Evolutionary conservation across 805 yeast species (phyloP).

Genomic region (Suhomyces xylopsoci): DNA sequence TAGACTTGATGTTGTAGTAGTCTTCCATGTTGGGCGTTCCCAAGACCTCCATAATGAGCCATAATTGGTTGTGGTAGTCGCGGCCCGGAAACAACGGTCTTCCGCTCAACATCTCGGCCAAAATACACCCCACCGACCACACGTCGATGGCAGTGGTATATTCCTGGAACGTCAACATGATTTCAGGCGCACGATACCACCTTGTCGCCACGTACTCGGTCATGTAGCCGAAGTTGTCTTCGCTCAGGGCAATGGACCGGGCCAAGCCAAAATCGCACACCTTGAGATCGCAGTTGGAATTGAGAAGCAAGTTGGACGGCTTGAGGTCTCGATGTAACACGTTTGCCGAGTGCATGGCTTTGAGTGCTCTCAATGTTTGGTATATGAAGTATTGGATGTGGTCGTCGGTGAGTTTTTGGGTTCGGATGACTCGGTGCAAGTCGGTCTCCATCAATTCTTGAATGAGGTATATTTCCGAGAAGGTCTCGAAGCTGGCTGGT

Average conservation of each 20-base stretch:
- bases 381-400: constrained; percentile 92
- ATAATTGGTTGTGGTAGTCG: constrained; percentile 88
- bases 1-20: constrained; percentile 68
- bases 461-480: constrained; percentile 83
- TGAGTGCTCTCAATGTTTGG: constrained; percentile 86
- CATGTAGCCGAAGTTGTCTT: constrained; percentile 76
- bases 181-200: constrained; percentile 98
- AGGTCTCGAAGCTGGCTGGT: constrained; percentile 71
- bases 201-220: constrained; percentile 97
- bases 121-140: constrained; percentile 95
- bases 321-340: constrained; percentile 91
- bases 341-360: constrained; percentile 90
- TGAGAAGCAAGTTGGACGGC: constrained; percentile 81
- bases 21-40: constrained; percentile 88
- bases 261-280: constrained; percentile 95
- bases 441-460: constrained; percentile 90
- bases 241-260: constrained; percentile 56
- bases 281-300: constrained; percentile 91
- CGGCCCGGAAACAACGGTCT: constrained; percentile 90
- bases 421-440: constrained; percentile 72
- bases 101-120: constrained; percentile 86
- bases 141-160: constrained; percentile 94
- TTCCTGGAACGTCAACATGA: constrained; percentile 90
- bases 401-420: constrained; percentile 84
- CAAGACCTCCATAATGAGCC: constrained; percentile 76